These are phyloP conservation scores for Sporothrix brasiliensis DNA, from an alignment of 2,329 filamentous ascomycete species.

Conservation along the genomic window DNA sequence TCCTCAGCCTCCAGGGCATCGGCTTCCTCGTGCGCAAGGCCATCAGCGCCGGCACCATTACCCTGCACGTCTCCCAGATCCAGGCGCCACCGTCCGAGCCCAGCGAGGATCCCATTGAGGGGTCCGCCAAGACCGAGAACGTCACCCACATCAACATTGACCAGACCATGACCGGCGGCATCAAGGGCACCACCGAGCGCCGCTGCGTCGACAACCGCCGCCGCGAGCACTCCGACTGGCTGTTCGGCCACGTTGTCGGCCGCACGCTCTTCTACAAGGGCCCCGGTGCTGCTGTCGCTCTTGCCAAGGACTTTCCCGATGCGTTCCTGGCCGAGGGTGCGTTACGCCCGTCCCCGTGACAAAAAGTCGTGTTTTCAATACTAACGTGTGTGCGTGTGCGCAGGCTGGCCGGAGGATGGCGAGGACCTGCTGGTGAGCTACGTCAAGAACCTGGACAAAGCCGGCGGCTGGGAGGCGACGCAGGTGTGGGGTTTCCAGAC, in stretches of 20 bases:
- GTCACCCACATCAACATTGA: conserved; percentile 69
- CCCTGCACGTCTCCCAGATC: conserved; percentile 64
- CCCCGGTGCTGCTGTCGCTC: conserved; percentile 45
- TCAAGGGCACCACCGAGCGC: conserved; percentile 64
- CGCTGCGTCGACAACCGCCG: conserved; percentile 55
- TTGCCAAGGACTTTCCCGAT: conserved; percentile 60
- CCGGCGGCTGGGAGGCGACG: conserved; percentile 57
- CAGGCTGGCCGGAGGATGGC: conserved; percentile 57
- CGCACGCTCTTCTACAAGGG: conserved; percentile 54
- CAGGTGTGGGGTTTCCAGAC: conserved; percentile 65
- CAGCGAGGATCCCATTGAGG: conserved; percentile 42
- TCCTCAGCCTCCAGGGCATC: conserved; percentile 72
- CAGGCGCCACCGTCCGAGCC: conserved; percentile 47
- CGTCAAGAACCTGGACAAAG: conserved; percentile 56
- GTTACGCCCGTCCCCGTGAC: background rate
- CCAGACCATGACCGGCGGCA: conserved; percentile 70
- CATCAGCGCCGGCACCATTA: conserved; percentile 69
- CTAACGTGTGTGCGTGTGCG: background rate
- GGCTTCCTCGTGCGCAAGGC: conserved; percentile 73
- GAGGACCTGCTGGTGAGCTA: conserved; percentile 66
- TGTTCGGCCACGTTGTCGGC: conserved; percentile 74
- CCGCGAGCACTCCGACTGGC: conserved; percentile 72
- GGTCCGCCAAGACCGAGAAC: conserved; percentile 27
- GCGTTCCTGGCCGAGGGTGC: conserved; percentile 47
- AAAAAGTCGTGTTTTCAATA: background rate